Evolutionary conservation across 176 grass and related monocot species (phyloP), one percentile per base, ranked within the genome.

Genomic region (Neostapfia colusana): DNA sequence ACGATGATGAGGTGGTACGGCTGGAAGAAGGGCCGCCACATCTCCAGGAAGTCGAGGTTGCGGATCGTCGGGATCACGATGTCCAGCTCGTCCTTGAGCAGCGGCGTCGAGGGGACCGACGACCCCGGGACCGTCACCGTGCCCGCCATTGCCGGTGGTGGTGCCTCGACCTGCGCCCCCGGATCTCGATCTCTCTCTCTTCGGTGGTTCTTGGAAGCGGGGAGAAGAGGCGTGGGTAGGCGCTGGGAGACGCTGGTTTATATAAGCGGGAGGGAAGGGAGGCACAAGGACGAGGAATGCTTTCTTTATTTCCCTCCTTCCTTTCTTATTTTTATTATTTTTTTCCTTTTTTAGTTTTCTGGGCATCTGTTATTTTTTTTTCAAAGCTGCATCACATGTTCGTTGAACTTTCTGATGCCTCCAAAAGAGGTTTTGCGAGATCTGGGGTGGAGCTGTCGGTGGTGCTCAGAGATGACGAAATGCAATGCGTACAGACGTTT

Each of bases 1-100:
- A 97, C 88, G 73, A 97, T 90, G 85, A 97, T 97, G 80, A 97
- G 90, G 50, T 97, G 93, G 85, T 97, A 97, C 7, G 82, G 85
- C 85, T 93, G 79, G 85, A 97, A 97, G 85, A 97, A 97, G 64
- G 87, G 87, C 13, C 93, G 63, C 93, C 93, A 97, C 93, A 83
- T 88, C 85, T 97, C 93, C 0, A 97, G 84, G 80, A 97, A 93
- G 76, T 93, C 93, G 20, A 93, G 87, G 87, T 88, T 97, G 56
- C 93, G 79, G 76, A 88, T 92, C 62, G 93, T 93, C 69, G 93
- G 93, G 74, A 97, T 97, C 68, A 97, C 93, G 69, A 97, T 93
- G 89, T 91, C 92, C 8, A 95, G 79, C 80, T 95, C 92, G 51
- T 96, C 92, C 84, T 85, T 96, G 43, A 92, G 78, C 81, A 87